Percentiles rank a stretch among this genome's conserved stretches.
Conservation (phyloP, 441 rosid species). For the Gossypium davidsonii region DNA sequence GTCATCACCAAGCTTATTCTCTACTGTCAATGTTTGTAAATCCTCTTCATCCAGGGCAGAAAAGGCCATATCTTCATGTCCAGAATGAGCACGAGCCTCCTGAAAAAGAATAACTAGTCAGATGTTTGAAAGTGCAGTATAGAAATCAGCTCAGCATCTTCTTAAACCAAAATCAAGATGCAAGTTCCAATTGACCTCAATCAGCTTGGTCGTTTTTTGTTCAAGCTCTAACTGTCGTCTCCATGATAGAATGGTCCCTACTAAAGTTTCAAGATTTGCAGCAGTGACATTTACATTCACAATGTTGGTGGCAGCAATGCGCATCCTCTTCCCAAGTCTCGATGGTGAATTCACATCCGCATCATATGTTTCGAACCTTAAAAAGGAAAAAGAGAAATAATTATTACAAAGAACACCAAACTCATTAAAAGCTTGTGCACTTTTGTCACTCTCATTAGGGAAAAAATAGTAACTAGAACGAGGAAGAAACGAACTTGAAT, state of each 20-base stretch:
- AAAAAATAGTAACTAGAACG: slow-evolving; percentile 12
- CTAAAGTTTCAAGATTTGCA: slow-evolving; percentile 76
- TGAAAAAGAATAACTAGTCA: slow-evolving; percentile 32
- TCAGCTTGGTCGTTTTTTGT: slow-evolving; percentile 65
- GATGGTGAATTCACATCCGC: slow-evolving; percentile 50
- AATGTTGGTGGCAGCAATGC: slow-evolving; percentile 76
- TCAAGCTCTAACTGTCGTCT: slow-evolving; percentile 88
- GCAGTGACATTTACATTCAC: slow-evolving; percentile 86
- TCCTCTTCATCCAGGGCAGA: slow-evolving; percentile 99
- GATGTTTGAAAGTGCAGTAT: slow-evolving; percentile 10
- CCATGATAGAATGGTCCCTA: slow-evolving; percentile 83
- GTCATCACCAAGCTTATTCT: slow-evolving; percentile 89
- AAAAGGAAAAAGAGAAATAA: slow-evolving; percentile 16
- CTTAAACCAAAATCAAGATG: slow-evolving; percentile 8
- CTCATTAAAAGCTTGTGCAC: not conserved
- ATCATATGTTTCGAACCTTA: slow-evolving; percentile 90
- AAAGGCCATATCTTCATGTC: slow-evolving; percentile 49
- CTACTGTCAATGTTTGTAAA: slow-evolving; percentile 72
- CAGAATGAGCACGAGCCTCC: slow-evolving; percentile 47
- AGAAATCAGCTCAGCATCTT: not conserved
- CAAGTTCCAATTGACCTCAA: slow-evolving; percentile 46
- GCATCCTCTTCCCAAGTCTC: slow-evolving; percentile 76
- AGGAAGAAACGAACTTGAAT: slow-evolving; percentile 64
- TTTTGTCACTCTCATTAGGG: not conserved
- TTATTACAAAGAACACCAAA: slow-evolving; percentile 16